Evolutionary conservation across 83 land plant species (phyloP).

Genomic region (Thuja plicata): DNA sequence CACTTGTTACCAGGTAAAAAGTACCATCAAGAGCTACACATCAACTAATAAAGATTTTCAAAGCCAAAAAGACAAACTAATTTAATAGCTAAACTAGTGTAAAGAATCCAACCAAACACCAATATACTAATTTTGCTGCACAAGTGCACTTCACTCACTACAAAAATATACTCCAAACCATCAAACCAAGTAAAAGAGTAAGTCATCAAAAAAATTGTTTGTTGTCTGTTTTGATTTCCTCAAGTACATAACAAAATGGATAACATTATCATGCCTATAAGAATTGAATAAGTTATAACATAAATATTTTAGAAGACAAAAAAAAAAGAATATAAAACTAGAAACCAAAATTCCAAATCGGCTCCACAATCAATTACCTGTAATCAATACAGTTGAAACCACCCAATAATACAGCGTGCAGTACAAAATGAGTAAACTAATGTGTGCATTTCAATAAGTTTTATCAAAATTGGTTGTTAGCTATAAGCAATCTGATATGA

Average conservation of each 20-base stretch:
- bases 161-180: not conserved
- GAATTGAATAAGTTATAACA: not conserved
- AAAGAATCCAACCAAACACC: not conserved
- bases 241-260: not conserved
- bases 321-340: not conserved
- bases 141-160: not conserved
- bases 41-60: not conserved
- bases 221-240: not conserved
- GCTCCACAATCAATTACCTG: not conserved
- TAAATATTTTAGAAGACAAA: not conserved
- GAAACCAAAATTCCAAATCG: not conserved
- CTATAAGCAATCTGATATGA: not conserved
- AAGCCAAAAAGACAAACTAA: no score
- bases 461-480: not conserved
- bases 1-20: not conserved
- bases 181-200: not conserved
- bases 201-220: not conserved
- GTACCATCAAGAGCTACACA: not conserved
- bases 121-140: not conserved
- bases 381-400: not conserved
- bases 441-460: not conserved
- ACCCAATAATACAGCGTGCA: not conserved
- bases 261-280: no score
- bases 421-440: not conserved
- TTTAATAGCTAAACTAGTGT: not conserved